Evolutionary conservation across 257 asterid species (phyloP).

Genomic region (Osmanthus fragrans): DNA sequence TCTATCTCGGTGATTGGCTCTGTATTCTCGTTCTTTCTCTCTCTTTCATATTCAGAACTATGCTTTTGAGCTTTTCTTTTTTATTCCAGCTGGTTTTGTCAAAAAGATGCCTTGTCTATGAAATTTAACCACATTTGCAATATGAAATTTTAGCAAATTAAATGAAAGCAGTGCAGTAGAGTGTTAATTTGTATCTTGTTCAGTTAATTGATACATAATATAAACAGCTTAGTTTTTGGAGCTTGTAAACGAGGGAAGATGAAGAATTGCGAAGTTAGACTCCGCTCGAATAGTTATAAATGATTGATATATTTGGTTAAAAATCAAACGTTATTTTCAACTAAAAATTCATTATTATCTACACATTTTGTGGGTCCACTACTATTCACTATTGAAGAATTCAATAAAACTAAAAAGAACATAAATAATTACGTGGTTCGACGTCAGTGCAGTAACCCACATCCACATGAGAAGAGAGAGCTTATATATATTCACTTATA

Average conservation of each 20-base stretch:
- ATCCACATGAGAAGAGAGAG: no score
- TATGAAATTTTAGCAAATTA: background rate
- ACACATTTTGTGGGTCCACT: no score
- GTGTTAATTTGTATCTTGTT: background rate
- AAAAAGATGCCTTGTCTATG: background rate
- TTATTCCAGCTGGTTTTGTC: background rate
- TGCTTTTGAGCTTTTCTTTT: background rate
- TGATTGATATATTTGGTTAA: no score
- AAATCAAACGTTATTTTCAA: no score
- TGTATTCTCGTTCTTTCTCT: slow-evolving; percentile 41
- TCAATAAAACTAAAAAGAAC: no score
- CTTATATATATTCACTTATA: no score
- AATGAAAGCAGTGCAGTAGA: background rate
- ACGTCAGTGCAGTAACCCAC: no score
- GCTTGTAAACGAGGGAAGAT: background rate
- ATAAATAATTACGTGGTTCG: no score
- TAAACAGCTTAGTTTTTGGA: background rate
- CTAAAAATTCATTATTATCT: no score
- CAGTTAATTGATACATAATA: background rate
- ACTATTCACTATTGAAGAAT: no score
- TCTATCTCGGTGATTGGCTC: slow-evolving; percentile 74
- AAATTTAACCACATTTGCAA: background rate
- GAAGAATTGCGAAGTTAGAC: background rate
- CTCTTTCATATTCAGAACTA: slow-evolving; percentile 13
- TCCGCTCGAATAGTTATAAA: no score